These are phyloP conservation scores for Atkinsonella texensis DNA, from an alignment of 2,329 filamentous ascomycete species.

Conservation along the genomic window DNA sequence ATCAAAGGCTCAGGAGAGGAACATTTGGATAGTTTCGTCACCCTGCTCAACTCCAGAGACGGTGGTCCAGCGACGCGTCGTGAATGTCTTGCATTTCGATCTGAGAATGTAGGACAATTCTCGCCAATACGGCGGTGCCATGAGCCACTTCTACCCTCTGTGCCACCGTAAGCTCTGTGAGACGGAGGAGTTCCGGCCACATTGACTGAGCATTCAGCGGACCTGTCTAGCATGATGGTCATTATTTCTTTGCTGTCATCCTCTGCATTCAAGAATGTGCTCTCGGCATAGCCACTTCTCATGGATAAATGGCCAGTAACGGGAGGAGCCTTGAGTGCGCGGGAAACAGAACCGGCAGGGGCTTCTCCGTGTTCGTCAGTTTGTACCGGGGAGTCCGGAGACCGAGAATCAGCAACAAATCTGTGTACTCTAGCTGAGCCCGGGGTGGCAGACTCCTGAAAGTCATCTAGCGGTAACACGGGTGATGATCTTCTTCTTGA, in stretches of 20 bases:
- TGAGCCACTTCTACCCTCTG: conserved; percentile 8
- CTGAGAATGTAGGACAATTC: conserved; percentile 45
- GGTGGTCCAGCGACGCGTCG: conserved; percentile 45
- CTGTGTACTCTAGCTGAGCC: background rate
- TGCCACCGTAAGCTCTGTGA: conserved; percentile 7
- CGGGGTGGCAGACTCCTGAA: conserved; percentile 1
- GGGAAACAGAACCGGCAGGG: background rate
- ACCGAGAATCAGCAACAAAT: background rate
- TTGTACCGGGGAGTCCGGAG: background rate
- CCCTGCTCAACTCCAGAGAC: conserved; percentile 37
- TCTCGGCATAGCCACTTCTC: background rate
- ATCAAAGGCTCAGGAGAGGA: conserved; percentile 38
- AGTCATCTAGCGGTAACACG: conserved; percentile 26
- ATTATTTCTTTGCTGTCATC: conserved; percentile 25
- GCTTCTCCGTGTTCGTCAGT: background rate
- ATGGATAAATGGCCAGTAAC: background rate
- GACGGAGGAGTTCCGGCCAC: background rate
- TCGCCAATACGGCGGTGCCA: conserved; percentile 51
- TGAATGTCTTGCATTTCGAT: conserved; percentile 31
- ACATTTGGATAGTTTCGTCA: conserved; percentile 30
- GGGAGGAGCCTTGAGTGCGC: background rate
- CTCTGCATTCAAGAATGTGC: conserved; percentile 7
- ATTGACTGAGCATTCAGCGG: conserved; percentile 8
- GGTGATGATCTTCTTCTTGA: conserved; percentile 37
- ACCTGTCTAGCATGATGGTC: conserved; percentile 32